phyloP scores from a whole-genome alignment of 495 filamentous ascomycete species.

The Hyaloscypha bicolor region DNA sequence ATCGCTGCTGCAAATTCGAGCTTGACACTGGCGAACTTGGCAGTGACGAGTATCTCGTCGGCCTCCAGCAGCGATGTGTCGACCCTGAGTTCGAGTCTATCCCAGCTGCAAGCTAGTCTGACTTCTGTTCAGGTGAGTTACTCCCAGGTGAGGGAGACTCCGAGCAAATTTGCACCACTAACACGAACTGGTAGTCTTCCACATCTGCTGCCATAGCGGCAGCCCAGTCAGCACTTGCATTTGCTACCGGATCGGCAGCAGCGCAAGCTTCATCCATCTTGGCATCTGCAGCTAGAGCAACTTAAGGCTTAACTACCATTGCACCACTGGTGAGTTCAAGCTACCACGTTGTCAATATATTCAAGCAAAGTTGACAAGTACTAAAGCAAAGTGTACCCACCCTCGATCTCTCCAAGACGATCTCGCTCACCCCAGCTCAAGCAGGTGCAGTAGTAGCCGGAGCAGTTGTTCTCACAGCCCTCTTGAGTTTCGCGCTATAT shows the following conservation, averaged over 20 bases:
- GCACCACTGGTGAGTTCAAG: background rate
- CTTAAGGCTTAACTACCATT: background rate
- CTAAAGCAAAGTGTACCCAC: too few species aligned
- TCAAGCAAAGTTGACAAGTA: background rate
- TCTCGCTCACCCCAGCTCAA: constrained; percentile 6
- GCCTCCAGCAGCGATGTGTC: constrained; percentile 17
- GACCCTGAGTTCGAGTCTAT: constrained; percentile 14
- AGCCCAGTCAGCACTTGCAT: constrained; percentile 15
- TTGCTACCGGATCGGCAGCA: constrained; percentile 16
- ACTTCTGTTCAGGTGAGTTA: constrained; percentile 12
- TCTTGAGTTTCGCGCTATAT: constrained; percentile 7
- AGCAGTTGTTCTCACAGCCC: constrained; percentile 1
- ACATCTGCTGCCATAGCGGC: constrained; percentile 12
- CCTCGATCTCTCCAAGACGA: background rate
- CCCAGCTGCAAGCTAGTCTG: constrained; percentile 7
- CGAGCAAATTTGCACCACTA: background rate
- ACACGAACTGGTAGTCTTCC: background rate
- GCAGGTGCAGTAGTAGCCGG: constrained; percentile 3
- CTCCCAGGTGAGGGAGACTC: too few species aligned
- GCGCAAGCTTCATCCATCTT: constrained; percentile 18
- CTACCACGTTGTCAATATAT: background rate
- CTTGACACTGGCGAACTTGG: constrained; percentile 2
- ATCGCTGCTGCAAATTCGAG: constrained; percentile 4
- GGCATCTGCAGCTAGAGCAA: constrained; percentile 11
- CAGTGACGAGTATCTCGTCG: constrained; percentile 11